Base-by-base conservation (phyloP, 2,329 filamentous ascomycete species). In the Acarospora socialis region DNA sequence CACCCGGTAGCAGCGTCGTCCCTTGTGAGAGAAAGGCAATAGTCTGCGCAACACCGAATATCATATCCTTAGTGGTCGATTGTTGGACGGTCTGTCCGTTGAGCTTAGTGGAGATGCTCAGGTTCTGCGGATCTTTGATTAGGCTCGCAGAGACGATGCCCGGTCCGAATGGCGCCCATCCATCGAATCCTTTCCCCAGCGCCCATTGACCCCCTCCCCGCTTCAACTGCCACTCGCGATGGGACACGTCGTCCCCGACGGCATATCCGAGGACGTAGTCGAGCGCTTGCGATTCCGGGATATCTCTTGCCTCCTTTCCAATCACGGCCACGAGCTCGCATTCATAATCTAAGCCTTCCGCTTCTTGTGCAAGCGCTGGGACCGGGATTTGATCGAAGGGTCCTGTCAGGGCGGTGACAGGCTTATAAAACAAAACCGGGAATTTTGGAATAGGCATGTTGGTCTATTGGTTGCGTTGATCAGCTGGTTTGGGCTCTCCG, bases 201-300 rank as follows among this genome's bases (percentile, higher is more conserved):
- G 65, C 68, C 76, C 77, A 81, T 54, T 82, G 77, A 1, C 74
- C 67, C 10, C 73, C 73, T 10, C 75, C 75, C 23, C 63, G 66
- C 51, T 73, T 68, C 38, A 80, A 53, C 54, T 82, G 77, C 75
- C 77, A 84, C 42, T 81, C 77, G 23, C 80, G 71, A 55, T 82
- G 78, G 7, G 75, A 81, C n/a, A 87, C 68, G 50, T 87, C 81
- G 53, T 87, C 81, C 33, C 79, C 77, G 20, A 81, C 68, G 2
- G 73, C 65, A 49, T 84, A 86, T 4, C 81, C 81, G 2, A 83
- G 60, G 3, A 86, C 76, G 46, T 81, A 75, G 32, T 75, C 59
- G n/a, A 84, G 58, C 0, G 80, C 80, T 14, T 69, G 54, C 2
- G 61, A 60, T 54, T 80, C 75, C 1, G 70, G 52, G 8, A 86